Evolutionary conservation across 2,329 filamentous ascomycete species (phyloP), one percentile per base, ranked within the genome.

Genomic region (Colletotrichum phormii): DNA sequence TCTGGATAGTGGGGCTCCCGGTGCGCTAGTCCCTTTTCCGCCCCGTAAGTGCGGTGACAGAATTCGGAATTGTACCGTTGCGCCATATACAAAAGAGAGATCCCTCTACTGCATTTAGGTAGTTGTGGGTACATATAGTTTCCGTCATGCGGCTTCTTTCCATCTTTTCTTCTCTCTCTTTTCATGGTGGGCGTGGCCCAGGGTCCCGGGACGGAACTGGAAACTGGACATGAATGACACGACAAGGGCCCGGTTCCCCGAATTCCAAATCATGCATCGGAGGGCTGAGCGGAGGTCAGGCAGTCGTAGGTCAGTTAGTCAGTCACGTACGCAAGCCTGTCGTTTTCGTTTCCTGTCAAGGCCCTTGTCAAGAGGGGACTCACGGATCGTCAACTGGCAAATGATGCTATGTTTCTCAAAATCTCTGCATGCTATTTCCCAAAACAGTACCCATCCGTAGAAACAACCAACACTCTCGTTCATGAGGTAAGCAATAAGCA

Each of bases 251-350:
- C 8, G 18, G 18, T 49, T 49, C 15, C 42, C 42, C 18, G 18
- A 49, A 69, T 72, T 72, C 64, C 69, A 72, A 72, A 72, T 72
- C 64, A 63, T 46, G 29, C 29, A n/a, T 22, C 62, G 42, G 42
- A 29, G 67, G 9, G 51, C 51, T 54, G 51, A 54, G 51, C 51
- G 51, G 51, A 49, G 18, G 42, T 4, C 1, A 22, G 42, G 13
- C 35, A 37, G 5, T 18, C 37, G 8, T 15, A 18, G 37, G 37
- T 42, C 37, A 7, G 5, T 42, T 42, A 42, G 37, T 7, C 5
- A 18, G 15, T 42, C 37, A 42, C 37, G 37, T 15, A 42, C 7
- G 33, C 33, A 18, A 22, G 18, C 8, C 7, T 15, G 12, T n/a
- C 55, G 22, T 42, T 26, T 11, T 31, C 55, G 55, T 59, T 59